phyloP scores from a whole-genome alignment of 495 filamentous ascomycete genomes.

The Oleoguttula mirabilis region DNA sequence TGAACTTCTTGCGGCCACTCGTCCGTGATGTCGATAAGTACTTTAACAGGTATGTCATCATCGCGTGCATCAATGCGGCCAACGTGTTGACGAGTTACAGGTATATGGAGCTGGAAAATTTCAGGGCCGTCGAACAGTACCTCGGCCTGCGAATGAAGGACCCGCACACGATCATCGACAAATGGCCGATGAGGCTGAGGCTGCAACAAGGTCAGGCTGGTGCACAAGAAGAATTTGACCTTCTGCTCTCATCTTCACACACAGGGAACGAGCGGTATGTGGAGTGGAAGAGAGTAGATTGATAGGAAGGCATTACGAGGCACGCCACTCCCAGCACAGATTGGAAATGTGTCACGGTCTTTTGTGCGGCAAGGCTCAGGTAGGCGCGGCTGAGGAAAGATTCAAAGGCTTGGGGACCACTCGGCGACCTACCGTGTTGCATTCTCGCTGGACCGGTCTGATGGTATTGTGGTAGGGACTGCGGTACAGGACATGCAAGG shows the following conservation, averaged over 20 bases:
- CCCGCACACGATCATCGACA: conserved; percentile 30
- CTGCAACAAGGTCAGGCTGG: conserved; percentile 24
- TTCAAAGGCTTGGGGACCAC: too few relatives aligned
- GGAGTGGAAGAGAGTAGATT: conserved; percentile 35
- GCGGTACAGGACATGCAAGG: too few relatives aligned
- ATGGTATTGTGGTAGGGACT: too few relatives aligned
- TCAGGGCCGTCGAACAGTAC: conserved; percentile 12
- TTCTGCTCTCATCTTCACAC: not conserved
- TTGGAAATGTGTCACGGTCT: too few relatives aligned
- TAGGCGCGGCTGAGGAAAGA: too few relatives aligned
- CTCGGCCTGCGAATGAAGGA: conserved; percentile 24
- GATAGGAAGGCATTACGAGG: too few relatives aligned
- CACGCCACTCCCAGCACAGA: too few relatives aligned
- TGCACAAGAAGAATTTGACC: conserved; percentile 25
- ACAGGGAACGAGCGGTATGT: conserved; percentile 28
- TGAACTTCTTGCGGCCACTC: not conserved
- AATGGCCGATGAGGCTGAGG: conserved; percentile 32
- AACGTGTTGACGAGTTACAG: too few relatives aligned
- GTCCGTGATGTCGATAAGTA: conserved; percentile 1
- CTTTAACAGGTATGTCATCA: not conserved
- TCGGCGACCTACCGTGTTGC: too few relatives aligned
- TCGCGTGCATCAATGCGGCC: not conserved
- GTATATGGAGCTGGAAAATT: conserved; percentile 2
- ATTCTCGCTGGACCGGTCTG: too few relatives aligned
- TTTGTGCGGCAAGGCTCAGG: too few relatives aligned